A percentile compares a stretch with the other conserved stretches of the same genome.
Evolutionary conservation across 2,329 filamentous ascomycete species (phyloP).

Genomic region (Penicillium nordicum): DNA sequence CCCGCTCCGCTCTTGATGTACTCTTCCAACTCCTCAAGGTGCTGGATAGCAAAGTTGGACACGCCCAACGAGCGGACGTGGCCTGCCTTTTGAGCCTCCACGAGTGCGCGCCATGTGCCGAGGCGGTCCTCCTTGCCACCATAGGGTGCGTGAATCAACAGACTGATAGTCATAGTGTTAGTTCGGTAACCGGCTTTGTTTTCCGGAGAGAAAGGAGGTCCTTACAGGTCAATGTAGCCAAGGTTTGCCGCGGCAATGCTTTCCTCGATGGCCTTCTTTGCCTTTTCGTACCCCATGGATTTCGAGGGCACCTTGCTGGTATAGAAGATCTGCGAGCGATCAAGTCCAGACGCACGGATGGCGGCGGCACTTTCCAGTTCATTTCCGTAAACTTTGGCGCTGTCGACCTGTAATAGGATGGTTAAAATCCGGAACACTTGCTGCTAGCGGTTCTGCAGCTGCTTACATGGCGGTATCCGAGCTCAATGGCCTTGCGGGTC

Average conservation of each 20-base stretch:
- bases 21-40: conserved; percentile 41
- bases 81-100: conserved; percentile 39
- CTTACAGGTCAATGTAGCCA: conserved; percentile 64
- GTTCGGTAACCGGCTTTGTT: not conserved
- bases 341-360: conserved; percentile 51
- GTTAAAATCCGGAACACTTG: not conserved
- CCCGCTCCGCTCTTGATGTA: conserved; percentile 43
- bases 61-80: conserved; percentile 42
- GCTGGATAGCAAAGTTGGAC: conserved; percentile 41
- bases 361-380: conserved; percentile 54
- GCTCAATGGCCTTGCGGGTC: conserved; percentile 54
- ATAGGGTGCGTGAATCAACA: conserved; percentile 41
- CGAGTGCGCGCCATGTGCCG: conserved; percentile 41
- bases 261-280: conserved; percentile 61
- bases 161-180: conserved; percentile 21
- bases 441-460: not conserved
- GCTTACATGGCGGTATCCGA: conserved; percentile 56
- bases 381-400: conserved; percentile 57
- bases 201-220: not conserved
- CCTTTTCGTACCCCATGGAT: conserved; percentile 59
- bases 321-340: conserved; percentile 58
- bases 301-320: conserved; percentile 58
- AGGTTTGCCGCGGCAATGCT: conserved; percentile 62
- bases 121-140: conserved; percentile 38
- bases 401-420: conserved; percentile 48